Evolutionary conservation across 192 early-diverging fungal species (phyloP).

Genomic region (Coemansia pectinata): DNA sequence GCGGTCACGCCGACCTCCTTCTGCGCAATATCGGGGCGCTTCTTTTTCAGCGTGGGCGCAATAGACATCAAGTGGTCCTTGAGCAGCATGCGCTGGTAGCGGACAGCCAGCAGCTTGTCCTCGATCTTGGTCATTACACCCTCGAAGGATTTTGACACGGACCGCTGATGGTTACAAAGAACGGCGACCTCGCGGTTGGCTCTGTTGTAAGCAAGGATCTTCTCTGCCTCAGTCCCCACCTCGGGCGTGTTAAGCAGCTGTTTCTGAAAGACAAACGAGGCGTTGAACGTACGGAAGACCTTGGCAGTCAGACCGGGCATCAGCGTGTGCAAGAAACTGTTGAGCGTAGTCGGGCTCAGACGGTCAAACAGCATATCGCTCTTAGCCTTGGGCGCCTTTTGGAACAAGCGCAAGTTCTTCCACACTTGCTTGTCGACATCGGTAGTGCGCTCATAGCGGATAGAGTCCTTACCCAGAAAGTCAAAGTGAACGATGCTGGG

Average conservation of each 20-base stretch:
- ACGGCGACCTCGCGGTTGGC: constrained; percentile 96
- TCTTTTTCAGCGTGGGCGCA: constrained; percentile 78
- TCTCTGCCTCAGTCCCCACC: constrained; percentile 73
- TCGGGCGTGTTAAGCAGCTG: constrained; percentile 73
- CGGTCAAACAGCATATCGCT: constrained; percentile 91
- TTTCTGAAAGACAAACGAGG: constrained; percentile 89
- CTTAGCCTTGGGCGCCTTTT: constrained; percentile 70
- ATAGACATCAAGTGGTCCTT: constrained; percentile 69
- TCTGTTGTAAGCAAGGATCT: constrained; percentile 89
- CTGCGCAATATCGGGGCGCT: constrained; percentile 63
- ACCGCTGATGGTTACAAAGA: constrained; percentile 96
- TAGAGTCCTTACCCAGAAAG: constrained; percentile 98
- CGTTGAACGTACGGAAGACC: constrained; percentile 99
- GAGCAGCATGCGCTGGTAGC: constrained; percentile 81
- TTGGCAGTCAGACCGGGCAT: constrained; percentile 96
- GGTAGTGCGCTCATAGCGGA: constrained; percentile 86
- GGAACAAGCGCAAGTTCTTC: constrained; percentile 92
- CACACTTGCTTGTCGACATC: constrained; percentile 87
- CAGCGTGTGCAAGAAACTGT: constrained; percentile 83
- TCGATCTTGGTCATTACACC: constrained; percentile 76
- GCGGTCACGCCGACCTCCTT: constrained; percentile 77
- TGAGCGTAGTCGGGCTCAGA: constrained; percentile 77
- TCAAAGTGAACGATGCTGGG: constrained; percentile 90
- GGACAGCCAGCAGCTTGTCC: constrained; percentile 84
- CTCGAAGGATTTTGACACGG: constrained; percentile 78